A percentile compares a stretch with the other conserved stretches of the same genome.
These are phyloP conservation scores for Pythium plurisporium DNA, from an alignment of 352 stramenopile genomes.

Conservation along the genomic window DNA sequence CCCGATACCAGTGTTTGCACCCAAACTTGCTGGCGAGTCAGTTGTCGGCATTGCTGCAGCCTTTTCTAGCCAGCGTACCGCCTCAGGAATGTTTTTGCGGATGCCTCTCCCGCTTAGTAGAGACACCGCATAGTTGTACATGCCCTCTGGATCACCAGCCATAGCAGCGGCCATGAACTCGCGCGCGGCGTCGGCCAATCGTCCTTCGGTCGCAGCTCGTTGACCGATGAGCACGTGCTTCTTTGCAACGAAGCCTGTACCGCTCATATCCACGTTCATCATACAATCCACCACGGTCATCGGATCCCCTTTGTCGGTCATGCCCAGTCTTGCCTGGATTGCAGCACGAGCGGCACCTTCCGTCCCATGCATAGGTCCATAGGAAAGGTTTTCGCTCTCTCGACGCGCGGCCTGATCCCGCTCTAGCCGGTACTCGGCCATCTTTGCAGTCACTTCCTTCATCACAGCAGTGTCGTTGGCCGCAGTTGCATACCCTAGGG, in stretches of 20 bases:
- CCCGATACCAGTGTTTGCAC: slow-evolving; percentile 3
- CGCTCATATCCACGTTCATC: neutral
- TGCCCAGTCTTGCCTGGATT: neutral
- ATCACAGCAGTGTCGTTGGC: neutral
- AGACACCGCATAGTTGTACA: slow-evolving; percentile 8
- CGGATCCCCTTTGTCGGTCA: neutral
- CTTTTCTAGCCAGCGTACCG: slow-evolving; percentile 2
- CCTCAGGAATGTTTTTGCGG: neutral
- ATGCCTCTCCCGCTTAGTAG: neutral
- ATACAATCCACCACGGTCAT: neutral
- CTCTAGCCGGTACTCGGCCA: slow-evolving; percentile 2
- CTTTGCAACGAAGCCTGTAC: neutral
- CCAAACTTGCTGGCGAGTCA: neutral
- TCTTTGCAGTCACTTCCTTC: neutral
- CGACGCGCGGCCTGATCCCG: neutral
- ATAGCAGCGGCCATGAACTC: neutral
- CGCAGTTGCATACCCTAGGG: neutral
- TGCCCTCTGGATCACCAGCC: slow-evolving; percentile 1
- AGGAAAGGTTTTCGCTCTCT: slow-evolving; percentile 9
- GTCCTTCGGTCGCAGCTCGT: neutral
- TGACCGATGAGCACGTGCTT: slow-evolving; percentile 3
- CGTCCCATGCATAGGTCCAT: neutral
- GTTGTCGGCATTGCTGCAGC: neutral
- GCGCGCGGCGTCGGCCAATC: neutral
- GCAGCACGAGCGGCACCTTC: neutral